Evolutionary conservation across 768 basidiomycete genomes (phyloP).

Genomic region (Amanita rimosa): DNA sequence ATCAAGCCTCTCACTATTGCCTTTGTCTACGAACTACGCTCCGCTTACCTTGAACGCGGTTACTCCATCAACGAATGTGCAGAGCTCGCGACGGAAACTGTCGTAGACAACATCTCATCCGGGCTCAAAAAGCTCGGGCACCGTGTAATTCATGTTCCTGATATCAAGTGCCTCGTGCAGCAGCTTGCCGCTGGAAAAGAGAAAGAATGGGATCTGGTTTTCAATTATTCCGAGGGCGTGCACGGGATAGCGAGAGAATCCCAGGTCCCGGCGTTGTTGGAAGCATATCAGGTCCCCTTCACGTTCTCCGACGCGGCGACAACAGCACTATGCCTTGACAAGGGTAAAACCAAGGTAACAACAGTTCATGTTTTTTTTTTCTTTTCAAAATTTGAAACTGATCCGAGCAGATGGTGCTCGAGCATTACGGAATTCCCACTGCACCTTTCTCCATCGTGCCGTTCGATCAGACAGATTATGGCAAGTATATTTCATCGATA

Average conservation of each 20-base stretch:
- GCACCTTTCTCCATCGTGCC: constrained; percentile 14
- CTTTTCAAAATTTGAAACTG: background rate
- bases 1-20: background rate
- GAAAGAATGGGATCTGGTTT: constrained; percentile 15
- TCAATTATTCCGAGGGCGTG: constrained; percentile 15
- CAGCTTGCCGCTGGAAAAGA: background rate
- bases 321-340: constrained; percentile 16
- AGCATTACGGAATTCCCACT: constrained; percentile 13
- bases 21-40: background rate
- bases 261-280: constrained; percentile 16
- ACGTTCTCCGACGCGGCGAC: constrained; percentile 17
- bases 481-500: constrained; percentile 3
- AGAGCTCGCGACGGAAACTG: background rate
- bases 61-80: background rate
- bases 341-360: constrained; percentile 15
- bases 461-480: background rate
- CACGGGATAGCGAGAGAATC: constrained; percentile 13
- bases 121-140: background rate
- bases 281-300: constrained; percentile 14
- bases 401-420: constrained; percentile 12
- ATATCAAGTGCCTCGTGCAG: background rate
- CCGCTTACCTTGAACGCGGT: background rate
- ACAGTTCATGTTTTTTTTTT: background rate
- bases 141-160: background rate
- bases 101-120: background rate